phyloP scores from a whole-genome alignment of 441 rosid species.

The Sinapis alba region DNA sequence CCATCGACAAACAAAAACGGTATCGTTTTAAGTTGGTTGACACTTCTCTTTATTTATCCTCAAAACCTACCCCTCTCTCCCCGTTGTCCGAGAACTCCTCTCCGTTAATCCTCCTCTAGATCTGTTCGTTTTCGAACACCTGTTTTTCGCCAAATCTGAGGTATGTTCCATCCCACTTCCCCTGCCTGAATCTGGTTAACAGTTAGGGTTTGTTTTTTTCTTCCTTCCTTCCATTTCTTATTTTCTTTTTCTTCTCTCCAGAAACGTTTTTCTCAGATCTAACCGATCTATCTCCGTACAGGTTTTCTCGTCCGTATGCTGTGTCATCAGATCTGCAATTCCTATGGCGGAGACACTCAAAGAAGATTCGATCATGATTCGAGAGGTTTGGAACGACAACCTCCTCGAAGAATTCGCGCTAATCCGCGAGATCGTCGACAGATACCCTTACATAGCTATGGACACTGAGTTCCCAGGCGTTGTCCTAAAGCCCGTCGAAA shows the following conservation, averaged over 20 bases:
- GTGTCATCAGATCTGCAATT: constrained; percentile 53
- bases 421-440: constrained; percentile 58
- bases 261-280: constrained; percentile 34
- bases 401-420: constrained; percentile 52
- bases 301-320: constrained; percentile 35
- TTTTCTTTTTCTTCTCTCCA: constrained; percentile 23
- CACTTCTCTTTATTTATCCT: constrained; percentile 8
- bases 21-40: background rate
- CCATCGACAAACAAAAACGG: constrained; percentile 7
- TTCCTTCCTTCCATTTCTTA: constrained; percentile 9
- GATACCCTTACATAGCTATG: constrained; percentile 46
- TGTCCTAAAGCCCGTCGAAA: constrained; percentile 50
- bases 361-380: constrained; percentile 52
- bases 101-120: constrained; percentile 31
- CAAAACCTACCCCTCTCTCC: background rate
- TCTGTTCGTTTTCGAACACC: constrained; percentile 32
- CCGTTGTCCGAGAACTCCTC: background rate
- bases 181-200: background rate
- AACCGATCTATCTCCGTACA: constrained; percentile 10
- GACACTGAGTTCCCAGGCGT: constrained; percentile 68
- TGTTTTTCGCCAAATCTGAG: constrained; percentile 41
- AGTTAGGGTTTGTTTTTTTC: constrained; percentile 4
- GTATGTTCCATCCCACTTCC: constrained; percentile 34
- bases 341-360: constrained; percentile 49
- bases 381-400: constrained; percentile 64